Evolutionary conservation across 2,329 filamentous ascomycete species (phyloP).

Genomic region (Phialocephala subalpina): DNA sequence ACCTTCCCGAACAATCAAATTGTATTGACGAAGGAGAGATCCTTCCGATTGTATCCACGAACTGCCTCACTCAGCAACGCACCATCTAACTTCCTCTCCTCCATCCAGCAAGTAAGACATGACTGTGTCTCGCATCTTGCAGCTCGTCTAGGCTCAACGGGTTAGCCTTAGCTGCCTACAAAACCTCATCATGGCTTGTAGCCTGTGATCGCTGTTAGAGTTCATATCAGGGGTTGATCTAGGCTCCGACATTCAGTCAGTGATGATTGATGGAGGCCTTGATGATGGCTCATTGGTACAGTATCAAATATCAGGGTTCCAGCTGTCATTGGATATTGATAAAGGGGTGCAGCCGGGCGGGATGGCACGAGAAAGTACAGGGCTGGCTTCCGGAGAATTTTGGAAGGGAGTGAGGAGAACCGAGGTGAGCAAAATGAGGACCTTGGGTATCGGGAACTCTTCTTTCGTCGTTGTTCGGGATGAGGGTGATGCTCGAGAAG

Average conservation of each 20-base stretch:
- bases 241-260: not conserved
- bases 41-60: not conserved
- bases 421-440: not conserved
- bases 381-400: not conserved
- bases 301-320: not conserved
- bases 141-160: too few species aligned
- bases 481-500: not conserved
- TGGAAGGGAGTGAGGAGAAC: not conserved
- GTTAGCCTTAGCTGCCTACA: not conserved
- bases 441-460: not conserved
- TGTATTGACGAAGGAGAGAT: not conserved
- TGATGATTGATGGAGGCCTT: not conserved
- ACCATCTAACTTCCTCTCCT: not conserved
- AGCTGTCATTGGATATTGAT: slow-evolving; percentile 4
- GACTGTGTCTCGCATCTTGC: too few species aligned
- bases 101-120: too few species aligned
- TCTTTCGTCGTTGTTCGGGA: not conserved
- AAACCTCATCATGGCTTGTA: too few species aligned
- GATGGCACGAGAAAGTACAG: not conserved
- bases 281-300: too few species aligned
- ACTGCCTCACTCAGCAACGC: not conserved
- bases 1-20: too few species aligned
- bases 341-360: too few species aligned
- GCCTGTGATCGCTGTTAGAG: too few species aligned
- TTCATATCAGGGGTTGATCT: too few species aligned